Conservation (phyloP, 148 eudicot species). For the Camellia sinensis region DNA sequence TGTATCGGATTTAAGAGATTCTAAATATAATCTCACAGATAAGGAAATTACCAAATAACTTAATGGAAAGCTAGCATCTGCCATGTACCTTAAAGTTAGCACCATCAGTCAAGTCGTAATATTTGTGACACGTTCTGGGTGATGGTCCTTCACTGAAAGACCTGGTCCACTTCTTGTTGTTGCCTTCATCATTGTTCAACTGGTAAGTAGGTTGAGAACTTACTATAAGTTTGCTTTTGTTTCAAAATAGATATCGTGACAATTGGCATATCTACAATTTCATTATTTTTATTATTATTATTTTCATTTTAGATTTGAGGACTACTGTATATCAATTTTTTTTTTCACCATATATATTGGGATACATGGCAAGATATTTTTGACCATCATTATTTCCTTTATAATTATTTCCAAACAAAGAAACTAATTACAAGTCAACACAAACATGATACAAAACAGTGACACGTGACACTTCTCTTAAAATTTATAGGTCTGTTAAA, state of each 20-base stretch:
- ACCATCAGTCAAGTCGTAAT: conserved; percentile 77
- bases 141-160: conserved; percentile 77
- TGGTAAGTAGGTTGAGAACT: conserved; percentile 33
- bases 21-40: neutral
- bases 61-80: conserved; percentile 50
- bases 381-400: too few relatives aligned
- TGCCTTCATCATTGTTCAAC: conserved; percentile 73
- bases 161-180: conserved; percentile 71
- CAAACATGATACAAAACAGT: too few relatives aligned
- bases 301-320: neutral
- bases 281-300: neutral
- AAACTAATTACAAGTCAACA: too few relatives aligned
- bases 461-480: too few relatives aligned
- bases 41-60: too few relatives aligned
- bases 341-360: too few relatives aligned
- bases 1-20: conserved; percentile 40
- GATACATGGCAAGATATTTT: too few relatives aligned
- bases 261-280: neutral
- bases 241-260: too few relatives aligned
- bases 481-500: neutral
- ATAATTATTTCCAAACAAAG: too few relatives aligned
- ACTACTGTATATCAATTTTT: too few relatives aligned
- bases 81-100: conserved; percentile 80
- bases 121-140: conserved; percentile 74
- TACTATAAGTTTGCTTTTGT: too few relatives aligned